Evolutionary conservation across 225 moss, liverwort and hornwort genomes (phyloP), one percentile per base, ranked within the genome.

Genomic region (Asterella californica): DNA sequence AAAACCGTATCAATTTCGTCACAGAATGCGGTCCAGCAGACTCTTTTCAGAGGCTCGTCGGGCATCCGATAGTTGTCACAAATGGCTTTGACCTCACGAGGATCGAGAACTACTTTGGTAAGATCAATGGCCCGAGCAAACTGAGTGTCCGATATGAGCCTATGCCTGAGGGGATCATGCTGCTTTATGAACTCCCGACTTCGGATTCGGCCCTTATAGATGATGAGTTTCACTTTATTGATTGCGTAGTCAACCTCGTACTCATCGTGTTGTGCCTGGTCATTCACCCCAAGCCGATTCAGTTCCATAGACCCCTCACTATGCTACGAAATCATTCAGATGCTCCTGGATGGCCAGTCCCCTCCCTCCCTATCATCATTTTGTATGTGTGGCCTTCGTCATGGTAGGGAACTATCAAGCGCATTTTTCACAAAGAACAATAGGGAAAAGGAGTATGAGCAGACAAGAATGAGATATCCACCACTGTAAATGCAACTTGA

Each of bases 11-110:
- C 96, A 80, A 97, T 85, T 68, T 97, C 96, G 75, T 97, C 91
- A 48, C 94, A 93, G 83, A 97, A 97, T 2, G 89, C 85, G 0
- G 91, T 94, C 94, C 94, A 97, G 77, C 94, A 97, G 25, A 94
- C 76, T 77, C 87, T 85, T 15, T 80, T 75, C 17, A 90, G 77
- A 0, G 81, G 83, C 76, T 97, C 91, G 24, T 94, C 83, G 4
- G 87, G 93, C 84, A 97, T 90, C 19, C 94, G 82, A 68, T 91
- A 97, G 65, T 94, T 94, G 53, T 97, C 90, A 83, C 90, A 84
- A 14, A 97, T 74, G 19, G 83, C 87, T 70, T 64, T 81, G 1
- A 92, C 70, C 65, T 94, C 93, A 70, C 37, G 46, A 10, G 86
- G 73, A 32, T 54, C 64, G 0, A 93, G 84, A 38, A 91, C 72